Evolutionary conservation across 495 filamentous ascomycete genomes (phyloP).

Genomic region (Penicillium coprophilum): DNA sequence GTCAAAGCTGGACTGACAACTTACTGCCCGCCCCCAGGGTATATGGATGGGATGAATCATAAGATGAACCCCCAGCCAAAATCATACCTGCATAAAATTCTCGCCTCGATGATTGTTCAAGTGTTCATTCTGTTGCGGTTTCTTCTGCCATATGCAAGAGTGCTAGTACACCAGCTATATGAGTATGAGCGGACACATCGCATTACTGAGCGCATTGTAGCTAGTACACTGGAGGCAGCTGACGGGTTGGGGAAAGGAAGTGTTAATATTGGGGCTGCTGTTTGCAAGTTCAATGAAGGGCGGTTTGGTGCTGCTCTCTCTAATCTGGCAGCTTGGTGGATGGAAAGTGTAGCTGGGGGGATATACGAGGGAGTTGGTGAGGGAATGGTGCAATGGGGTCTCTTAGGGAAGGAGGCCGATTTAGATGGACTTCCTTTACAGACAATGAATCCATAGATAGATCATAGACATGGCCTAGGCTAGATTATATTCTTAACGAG

Average conservation of each 20-base stretch:
- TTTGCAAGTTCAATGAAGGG: slow-evolving; percentile 56
- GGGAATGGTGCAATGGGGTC: slow-evolving; percentile 53
- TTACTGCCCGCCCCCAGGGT: slow-evolving; percentile 11
- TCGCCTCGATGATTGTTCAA: slow-evolving; percentile 55
- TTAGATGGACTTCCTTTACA: slow-evolving; percentile 19
- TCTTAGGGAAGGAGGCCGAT: slow-evolving; percentile 31
- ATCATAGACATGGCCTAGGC: slow-evolving; percentile 13
- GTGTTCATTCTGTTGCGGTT: slow-evolving; percentile 57
- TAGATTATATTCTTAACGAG: background rate
- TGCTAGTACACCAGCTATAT: slow-evolving; percentile 52
- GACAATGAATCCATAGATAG: slow-evolving; percentile 1
- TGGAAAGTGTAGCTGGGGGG: slow-evolving; percentile 59
- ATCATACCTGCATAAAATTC: slow-evolving; percentile 58
- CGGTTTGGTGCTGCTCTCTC: slow-evolving; percentile 53
- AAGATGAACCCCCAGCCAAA: slow-evolving; percentile 8
- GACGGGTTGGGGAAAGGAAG: slow-evolving; percentile 54
- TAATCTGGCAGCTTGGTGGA: slow-evolving; percentile 53
- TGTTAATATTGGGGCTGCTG: slow-evolving; percentile 47
- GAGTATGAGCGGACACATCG: slow-evolving; percentile 64
- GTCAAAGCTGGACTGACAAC: slow-evolving; percentile 22
- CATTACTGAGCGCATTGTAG: slow-evolving; percentile 56
- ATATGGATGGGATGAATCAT: slow-evolving; percentile 30
- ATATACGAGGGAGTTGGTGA: slow-evolving; percentile 65
- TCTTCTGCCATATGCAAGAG: slow-evolving; percentile 57
- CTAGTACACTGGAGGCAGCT: slow-evolving; percentile 47